Evolutionary conservation across 257 asterid species (phyloP).

Genomic region (Solanum chilense): DNA sequence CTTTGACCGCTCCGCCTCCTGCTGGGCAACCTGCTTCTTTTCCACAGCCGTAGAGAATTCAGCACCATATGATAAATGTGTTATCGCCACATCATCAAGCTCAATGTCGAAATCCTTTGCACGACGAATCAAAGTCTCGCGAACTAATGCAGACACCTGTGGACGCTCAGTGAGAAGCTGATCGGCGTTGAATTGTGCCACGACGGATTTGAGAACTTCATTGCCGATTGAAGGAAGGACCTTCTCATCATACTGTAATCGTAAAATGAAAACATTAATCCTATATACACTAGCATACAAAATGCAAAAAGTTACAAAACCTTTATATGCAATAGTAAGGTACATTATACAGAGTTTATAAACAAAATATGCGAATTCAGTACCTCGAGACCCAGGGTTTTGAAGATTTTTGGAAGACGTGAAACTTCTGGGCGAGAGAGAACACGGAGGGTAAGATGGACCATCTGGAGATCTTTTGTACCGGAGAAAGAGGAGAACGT

Average conservation of each 20-base stretch:
- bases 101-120: slow-evolving; percentile 85
- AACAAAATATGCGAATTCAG: no score
- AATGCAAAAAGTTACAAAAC: not conserved
- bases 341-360: no score
- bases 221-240: slow-evolving; percentile 99
- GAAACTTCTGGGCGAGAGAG: slow-evolving; percentile 75
- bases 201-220: slow-evolving; percentile 84
- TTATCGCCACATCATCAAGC: slow-evolving; percentile 88
- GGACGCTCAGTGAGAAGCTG: slow-evolving; percentile 90
- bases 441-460: slow-evolving; percentile 82
- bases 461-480: slow-evolving; percentile 97
- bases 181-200: slow-evolving; percentile 96
- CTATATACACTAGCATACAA: not conserved
- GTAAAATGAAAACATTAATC: not conserved
- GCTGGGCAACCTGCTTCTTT: slow-evolving; percentile 99
- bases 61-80: slow-evolving; percentile 81
- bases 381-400: slow-evolving; percentile 63
- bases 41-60: slow-evolving; percentile 93
- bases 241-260: slow-evolving; percentile 59
- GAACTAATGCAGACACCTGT: slow-evolving; percentile 83
- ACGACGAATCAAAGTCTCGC: slow-evolving; percentile 71
- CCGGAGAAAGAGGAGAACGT: slow-evolving; percentile 71
- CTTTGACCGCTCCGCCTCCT: slow-evolving; percentile 93
- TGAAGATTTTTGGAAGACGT: slow-evolving; percentile 61
- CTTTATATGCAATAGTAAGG: not conserved